Evolutionary conservation across 306 rosid genomes (phyloP), one percentile per base, ranked within the genome.

Genomic region (Astragalus glycyphyllos): DNA sequence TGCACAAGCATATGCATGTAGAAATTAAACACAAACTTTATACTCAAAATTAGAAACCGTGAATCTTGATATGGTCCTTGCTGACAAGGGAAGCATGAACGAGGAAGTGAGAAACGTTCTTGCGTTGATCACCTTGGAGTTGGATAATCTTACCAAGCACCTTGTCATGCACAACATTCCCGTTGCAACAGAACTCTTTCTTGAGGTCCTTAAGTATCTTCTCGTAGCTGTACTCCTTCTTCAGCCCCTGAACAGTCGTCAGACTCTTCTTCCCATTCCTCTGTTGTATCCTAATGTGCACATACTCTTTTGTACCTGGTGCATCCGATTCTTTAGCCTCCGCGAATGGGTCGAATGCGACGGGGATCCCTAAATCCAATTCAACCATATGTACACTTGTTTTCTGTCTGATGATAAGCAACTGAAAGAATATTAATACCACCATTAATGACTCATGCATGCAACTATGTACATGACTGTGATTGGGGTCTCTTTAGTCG

Each of bases 81-180:
- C 66, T 71, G 46, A 83, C 90, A 68, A 92, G 81, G 1, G 81
- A 75, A 37, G 84, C 89, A 14, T 89, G 88, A 68, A 85, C 71
- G 5, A 89, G 86, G 17, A 89, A 89, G 15, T 87, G 92, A 13
- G 90, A 86, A 13, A 78, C 96, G 72, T 92, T 92, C 53, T 92
- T 92, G 70, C 98, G 95, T 50, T 92, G 98, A 77, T 92, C 98
- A 29, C 98, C 98, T 57, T 92, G 96, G 67, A 92, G 96, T 44
- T 92, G 98, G 54, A 92, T 85, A 61, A 92, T 89, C 82, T 89
- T 92, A 20, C 98, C 98, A 15, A 89, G 80, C 32, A 83, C 92
- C 79, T 89, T 92, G 67, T 90, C 96, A 68, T 86, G 86, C 10
- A 92, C 98, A 8, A 92, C 98, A 69, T 89, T 89, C 11, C 98